These are phyloP conservation scores for Calocybe gambosa DNA, from an alignment of 1,284 basidiomycete genomes.

Conservation along the genomic window DNA sequence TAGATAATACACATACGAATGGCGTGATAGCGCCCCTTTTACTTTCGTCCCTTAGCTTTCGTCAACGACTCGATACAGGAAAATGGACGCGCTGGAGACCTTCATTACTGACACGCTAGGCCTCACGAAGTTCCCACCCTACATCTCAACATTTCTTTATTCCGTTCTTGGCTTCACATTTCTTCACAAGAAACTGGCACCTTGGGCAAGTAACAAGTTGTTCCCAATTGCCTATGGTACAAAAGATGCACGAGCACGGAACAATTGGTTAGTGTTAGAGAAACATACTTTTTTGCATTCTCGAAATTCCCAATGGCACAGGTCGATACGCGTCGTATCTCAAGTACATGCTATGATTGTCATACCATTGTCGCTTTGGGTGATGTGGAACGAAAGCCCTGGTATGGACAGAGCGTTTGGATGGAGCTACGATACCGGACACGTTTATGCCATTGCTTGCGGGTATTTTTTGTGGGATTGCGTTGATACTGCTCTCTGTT, in stretches of 20 bases:
- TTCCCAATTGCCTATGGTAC: conserved; percentile 38
- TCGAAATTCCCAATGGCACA: neutral
- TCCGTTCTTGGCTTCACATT: conserved; percentile 43
- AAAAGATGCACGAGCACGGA: conserved; percentile 36
- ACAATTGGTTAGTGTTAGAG: conserved; percentile 47
- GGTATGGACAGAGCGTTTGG: conserved; percentile 47
- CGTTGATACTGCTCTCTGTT: conserved; percentile 49
- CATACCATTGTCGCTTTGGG: conserved; percentile 41
- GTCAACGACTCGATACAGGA: neutral
- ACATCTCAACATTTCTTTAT: conserved; percentile 46
- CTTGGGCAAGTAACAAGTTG: conserved; percentile 35
- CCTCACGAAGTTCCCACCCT: conserved; percentile 29
- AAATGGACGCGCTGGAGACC: neutral
- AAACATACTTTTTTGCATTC: neutral
- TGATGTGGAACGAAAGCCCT: conserved; percentile 28
- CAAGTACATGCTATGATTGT: conserved; percentile 48
- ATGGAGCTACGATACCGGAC: conserved; percentile 46
- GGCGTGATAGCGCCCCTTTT: neutral
- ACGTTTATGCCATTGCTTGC: conserved; percentile 44
- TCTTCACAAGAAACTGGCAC: conserved; percentile 47
- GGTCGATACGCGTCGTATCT: conserved; percentile 31
- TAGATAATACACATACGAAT: neutral
- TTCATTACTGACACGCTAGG: conserved; percentile 22
- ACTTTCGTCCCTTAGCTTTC: neutral
- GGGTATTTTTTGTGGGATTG: conserved; percentile 68